Conservation (phyloP, 805 yeast species). For the Saturnispora saitoi region DNA sequence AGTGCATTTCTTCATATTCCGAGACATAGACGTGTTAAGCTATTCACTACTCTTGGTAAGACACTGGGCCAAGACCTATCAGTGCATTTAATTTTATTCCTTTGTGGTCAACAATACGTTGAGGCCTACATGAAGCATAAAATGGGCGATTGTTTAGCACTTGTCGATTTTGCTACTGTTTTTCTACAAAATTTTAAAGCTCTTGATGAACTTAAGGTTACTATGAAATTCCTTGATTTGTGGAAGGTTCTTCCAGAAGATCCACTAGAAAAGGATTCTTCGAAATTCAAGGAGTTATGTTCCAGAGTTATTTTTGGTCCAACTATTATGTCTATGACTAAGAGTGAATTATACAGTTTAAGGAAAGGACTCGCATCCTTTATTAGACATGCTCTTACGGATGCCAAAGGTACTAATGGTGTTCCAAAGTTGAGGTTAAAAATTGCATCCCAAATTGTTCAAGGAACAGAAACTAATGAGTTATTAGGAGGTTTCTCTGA, state of each 20-base stretch:
- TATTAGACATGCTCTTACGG: conserved; percentile 42
- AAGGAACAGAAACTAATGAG: conserved; percentile 19
- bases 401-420: conserved; percentile 31
- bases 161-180: conserved; percentile 63
- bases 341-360: conserved; percentile 39
- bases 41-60: conserved; percentile 68
- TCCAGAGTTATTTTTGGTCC: conserved; percentile 58
- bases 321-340: conserved; percentile 42
- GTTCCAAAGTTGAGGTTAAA: conserved; percentile 37
- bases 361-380: conserved; percentile 48
- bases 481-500: conserved; percentile 22
- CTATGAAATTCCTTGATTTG: conserved; percentile 41
- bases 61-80: conserved; percentile 65
- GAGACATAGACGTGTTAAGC: conserved; percentile 84
- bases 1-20: conserved; percentile 95
- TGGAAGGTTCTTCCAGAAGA: conserved; percentile 42
- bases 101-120: conserved; percentile 75
- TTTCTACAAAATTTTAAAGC: conserved; percentile 64
- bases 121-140: conserved; percentile 46
- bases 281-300: conserved; percentile 32
- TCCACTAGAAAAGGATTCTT: conserved; percentile 31
- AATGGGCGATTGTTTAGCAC: conserved; percentile 53
- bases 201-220: conserved; percentile 53
- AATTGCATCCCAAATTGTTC: conserved; percentile 29
- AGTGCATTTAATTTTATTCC: conserved; percentile 62